Conservation (phyloP, 2,329 filamentous ascomycete species). For the Amauroascus niger region DNA sequence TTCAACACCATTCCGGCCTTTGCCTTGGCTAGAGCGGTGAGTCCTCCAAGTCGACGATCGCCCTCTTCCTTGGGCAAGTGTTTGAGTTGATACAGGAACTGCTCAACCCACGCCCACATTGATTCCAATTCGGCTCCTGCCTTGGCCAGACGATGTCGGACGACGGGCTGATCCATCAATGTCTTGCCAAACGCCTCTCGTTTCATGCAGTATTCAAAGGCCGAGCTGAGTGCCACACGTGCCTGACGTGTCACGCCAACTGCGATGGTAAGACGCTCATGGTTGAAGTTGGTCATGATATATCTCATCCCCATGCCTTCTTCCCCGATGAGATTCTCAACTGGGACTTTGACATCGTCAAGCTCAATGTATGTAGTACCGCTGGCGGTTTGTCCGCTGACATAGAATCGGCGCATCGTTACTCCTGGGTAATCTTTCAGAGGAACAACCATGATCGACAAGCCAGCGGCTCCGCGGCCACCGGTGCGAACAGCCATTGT, state of each 20-base stretch:
- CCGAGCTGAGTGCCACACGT: constrained; percentile 49
- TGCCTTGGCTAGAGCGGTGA: constrained; percentile 64
- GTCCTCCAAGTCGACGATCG: constrained; percentile 52
- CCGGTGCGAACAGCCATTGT: constrained; percentile 67
- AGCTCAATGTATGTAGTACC: constrained; percentile 69
- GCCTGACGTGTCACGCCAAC: constrained; percentile 55
- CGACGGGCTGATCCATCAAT: constrained; percentile 64
- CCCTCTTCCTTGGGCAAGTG: constrained; percentile 44
- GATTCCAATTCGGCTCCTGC: constrained; percentile 58
- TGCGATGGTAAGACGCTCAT: constrained; percentile 60
- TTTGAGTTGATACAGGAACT: constrained; percentile 59
- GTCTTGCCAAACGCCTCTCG: constrained; percentile 59
- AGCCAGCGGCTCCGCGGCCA: constrained; percentile 51
- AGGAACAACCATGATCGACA: constrained; percentile 60
- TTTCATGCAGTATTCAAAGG: constrained; percentile 55
- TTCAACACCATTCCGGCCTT: constrained; percentile 62
- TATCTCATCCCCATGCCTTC: constrained; percentile 66
- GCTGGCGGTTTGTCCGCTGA: constrained; percentile 53
- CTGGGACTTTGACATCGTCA: constrained; percentile 63
- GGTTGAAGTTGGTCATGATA: constrained; percentile 72
- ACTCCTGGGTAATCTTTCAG: constrained; percentile 59
- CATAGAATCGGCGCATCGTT: constrained; percentile 56
- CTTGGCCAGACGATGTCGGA: constrained; percentile 62
- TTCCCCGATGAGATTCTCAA: constrained; percentile 57
- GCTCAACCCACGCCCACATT: constrained; percentile 63